Conservation (phyloP, 345 rosid species). For the Rhizophora apiculata region DNA sequence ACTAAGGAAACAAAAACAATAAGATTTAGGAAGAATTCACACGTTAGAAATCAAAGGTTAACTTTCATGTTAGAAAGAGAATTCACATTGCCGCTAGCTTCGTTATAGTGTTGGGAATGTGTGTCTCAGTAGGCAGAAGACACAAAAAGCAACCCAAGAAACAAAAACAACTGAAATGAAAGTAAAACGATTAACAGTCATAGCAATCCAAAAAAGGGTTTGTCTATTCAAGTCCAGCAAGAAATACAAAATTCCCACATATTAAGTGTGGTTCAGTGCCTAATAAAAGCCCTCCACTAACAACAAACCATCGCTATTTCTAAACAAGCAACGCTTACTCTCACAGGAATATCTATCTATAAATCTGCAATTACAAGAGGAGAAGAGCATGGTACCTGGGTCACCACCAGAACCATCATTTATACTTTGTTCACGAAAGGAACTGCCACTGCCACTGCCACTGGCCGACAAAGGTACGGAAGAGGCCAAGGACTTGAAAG, state of each 20-base stretch:
- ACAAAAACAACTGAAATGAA: no score
- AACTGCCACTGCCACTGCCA: constrained; percentile 42
- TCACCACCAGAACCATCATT: constrained; percentile 35
- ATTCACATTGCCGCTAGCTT: background rate
- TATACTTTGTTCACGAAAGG: constrained; percentile 27
- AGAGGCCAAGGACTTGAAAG: constrained; percentile 53
- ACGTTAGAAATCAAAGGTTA: background rate
- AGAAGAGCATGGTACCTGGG: constrained; percentile 35
- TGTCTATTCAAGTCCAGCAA: background rate
- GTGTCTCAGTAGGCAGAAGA: background rate
- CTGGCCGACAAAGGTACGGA: constrained; percentile 55
- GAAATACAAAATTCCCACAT: no score
- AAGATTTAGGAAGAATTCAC: no score
- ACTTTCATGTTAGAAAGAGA: background rate
- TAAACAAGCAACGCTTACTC: no score
- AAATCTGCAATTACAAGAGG: background rate
- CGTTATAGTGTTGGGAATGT: background rate
- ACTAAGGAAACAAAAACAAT: background rate
- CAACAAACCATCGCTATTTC: no score
- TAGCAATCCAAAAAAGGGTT: background rate
- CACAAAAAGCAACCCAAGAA: no score
- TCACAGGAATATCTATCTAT: background rate
- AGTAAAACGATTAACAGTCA: no score
- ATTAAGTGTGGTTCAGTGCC: no score
- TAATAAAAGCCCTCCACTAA: no score